phyloP scores from a whole-genome alignment of 148 eudicot species.

The Rhododendron molle region DNA sequence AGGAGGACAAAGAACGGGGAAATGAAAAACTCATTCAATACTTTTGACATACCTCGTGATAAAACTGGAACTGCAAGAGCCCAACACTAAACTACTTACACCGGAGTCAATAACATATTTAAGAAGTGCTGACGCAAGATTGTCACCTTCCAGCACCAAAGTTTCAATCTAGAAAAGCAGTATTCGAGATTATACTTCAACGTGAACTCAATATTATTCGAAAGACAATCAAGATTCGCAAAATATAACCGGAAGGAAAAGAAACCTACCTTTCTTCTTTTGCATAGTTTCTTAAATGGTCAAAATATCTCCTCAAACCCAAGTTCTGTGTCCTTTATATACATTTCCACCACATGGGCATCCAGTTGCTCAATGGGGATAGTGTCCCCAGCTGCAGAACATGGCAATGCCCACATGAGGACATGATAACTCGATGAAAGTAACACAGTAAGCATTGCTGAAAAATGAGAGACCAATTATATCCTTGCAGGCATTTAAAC shows the following conservation, averaged over 20 bases:
- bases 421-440: slow-evolving; percentile 4
- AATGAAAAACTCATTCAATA: background rate
- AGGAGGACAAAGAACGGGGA: background rate
- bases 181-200: background rate
- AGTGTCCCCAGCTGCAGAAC: slow-evolving; percentile 54
- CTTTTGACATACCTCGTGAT: slow-evolving; percentile 40
- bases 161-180: slow-evolving; percentile 43
- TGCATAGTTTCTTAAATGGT: slow-evolving; percentile 48
- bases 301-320: slow-evolving; percentile 40
- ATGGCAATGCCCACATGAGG: background rate
- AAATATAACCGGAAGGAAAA: background rate
- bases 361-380: slow-evolving; percentile 55
- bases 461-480: background rate
- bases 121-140: slow-evolving; percentile 50
- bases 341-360: slow-evolving; percentile 43
- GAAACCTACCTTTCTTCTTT: slow-evolving; percentile 30
- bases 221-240: background rate
- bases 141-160: slow-evolving; percentile 60
- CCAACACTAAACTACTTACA: slow-evolving; percentile 60
- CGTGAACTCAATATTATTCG: background rate
- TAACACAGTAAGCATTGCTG: background rate
- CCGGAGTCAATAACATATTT: slow-evolving; percentile 39
- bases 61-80: slow-evolving; percentile 43
- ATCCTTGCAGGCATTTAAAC: too few relatives aligned
- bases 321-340: slow-evolving; percentile 43